A percentile compares a stretch with the other conserved stretches of the same genome.
phyloP scores from a whole-genome alignment of 345 rosid genomes.

The Eucalyptus virginea region DNA sequence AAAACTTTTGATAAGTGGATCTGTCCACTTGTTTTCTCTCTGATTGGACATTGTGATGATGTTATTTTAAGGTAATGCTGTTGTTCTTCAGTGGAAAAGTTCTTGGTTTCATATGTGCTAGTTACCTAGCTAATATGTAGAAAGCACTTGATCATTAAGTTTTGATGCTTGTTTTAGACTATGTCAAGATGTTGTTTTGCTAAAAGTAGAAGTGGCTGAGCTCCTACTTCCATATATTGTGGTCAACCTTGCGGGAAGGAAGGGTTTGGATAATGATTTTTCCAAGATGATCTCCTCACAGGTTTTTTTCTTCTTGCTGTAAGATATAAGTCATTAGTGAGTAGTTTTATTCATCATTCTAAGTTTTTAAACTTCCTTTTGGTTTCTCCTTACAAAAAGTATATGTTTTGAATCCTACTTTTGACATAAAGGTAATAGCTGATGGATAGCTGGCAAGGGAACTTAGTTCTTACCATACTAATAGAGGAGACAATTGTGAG shows the following conservation, averaged over 20 bases:
- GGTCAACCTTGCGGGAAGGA: conserved; percentile 66
- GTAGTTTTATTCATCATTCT: neutral
- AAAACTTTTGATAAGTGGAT: conserved; percentile 83
- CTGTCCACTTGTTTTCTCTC: conserved; percentile 73
- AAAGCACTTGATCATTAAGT: neutral
- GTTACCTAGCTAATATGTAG: neutral
- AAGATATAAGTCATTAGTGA: neutral
- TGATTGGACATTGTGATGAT: conserved; percentile 66
- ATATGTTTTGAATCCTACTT: neutral
- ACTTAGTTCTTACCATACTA: neutral
- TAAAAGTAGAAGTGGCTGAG: conserved; percentile 89
- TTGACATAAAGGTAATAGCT: neutral
- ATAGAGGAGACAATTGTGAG: neutral
- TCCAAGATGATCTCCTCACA: conserved; percentile 50
- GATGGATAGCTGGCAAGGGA: neutral
- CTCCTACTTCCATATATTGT: conserved; percentile 65
- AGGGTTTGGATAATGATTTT: conserved; percentile 32
- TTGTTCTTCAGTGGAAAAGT: neutral
- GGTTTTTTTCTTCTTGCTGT: conserved; percentile 23
- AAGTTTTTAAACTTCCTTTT: neutral
- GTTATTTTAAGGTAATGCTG: conserved; percentile 54
- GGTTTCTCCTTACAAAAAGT: neutral
- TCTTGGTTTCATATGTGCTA: neutral
- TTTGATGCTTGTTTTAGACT: conserved; percentile 34
- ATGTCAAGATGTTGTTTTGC: conserved; percentile 71